Evolutionary conservation across 1,284 basidiomycete species (phyloP), one percentile per base, ranked within the genome.

Genomic region (Cutaneotrichosporon sp.): DNA sequence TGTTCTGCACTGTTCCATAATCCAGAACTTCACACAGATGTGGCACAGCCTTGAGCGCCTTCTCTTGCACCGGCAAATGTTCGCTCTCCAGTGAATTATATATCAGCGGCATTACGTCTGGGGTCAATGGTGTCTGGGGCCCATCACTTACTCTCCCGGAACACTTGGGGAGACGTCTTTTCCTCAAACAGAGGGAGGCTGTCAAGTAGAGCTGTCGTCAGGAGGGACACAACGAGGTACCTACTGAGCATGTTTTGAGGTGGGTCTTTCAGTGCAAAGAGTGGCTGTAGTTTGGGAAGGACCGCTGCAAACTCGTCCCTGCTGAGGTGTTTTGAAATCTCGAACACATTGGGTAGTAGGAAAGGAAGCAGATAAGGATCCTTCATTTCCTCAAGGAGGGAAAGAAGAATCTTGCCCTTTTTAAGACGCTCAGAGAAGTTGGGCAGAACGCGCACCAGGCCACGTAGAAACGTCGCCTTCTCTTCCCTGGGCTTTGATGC

Each of bases 361-460:
- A 96, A 96, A 1, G 96, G 94, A 46, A 99, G 76, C 2, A 97
- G 80, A 63, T 90, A 84, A 3, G 81, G 83, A 68, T 96, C 90
- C 80, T 92, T 96, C 90, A 94, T 93, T 87, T 90, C 92, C 77
- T 96, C 93, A 9, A 97, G 76, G n/a, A 97, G 79, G 21, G 88
- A 86, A 2, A 94, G 92, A n/a, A 98, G 77, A 49, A 98, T 88
- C 72, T 98, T 98, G 43, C 92, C 82, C 53, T 82, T 86, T 52
- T 86, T 82, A 49, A 97, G 78, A 8, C 90, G 85, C 65, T 92
- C 89, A 13, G 88, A 88, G 73, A 98, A 98, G 45, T 81, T 84
- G 45, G 85, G 84, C 21, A 99, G 75, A 12, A 99, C 91, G 51
- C 81, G 74, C 3, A 85, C 81, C 12, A 97, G 76, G 1, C 94